Evolutionary conservation across 2,329 filamentous ascomycete species (phyloP).

Genomic region (Hyphodiscus sp.): DNA sequence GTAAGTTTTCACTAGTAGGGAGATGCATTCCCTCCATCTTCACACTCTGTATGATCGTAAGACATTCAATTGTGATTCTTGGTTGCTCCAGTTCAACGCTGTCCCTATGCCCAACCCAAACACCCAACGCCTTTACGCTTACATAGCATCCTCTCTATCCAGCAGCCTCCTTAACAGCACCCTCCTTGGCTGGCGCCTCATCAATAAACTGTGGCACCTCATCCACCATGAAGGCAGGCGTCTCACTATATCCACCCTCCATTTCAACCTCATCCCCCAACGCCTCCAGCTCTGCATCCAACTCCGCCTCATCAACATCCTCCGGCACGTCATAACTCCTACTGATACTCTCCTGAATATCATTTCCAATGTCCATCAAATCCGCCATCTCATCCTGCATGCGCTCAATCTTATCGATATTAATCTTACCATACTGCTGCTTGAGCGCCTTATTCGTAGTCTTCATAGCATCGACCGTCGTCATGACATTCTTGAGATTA

Average conservation of each 20-base stretch:
- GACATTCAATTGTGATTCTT: not conserved
- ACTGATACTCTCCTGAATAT: constrained; percentile 92
- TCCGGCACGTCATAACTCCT: constrained; percentile 92
- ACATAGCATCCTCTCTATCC: constrained; percentile 32
- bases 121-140: not conserved
- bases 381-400: constrained; percentile 99
- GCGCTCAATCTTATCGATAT: constrained; percentile 94
- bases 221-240: constrained; percentile 86
- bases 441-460: constrained; percentile 88
- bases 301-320: constrained; percentile 91
- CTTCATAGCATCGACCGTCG: constrained; percentile 95
- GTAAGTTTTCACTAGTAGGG: too few relatives aligned
- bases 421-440: constrained; percentile 94
- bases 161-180: constrained; percentile 78
- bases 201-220: constrained; percentile 89
- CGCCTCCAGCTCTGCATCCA: constrained; percentile 94
- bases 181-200: constrained; percentile 67
- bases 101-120: not conserved
- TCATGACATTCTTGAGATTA: constrained; percentile 98
- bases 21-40: too few relatives aligned
- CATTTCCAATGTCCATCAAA: constrained; percentile 93
- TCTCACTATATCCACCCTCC: constrained; percentile 52
- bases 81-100: not conserved
- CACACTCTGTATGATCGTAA: too few relatives aligned
- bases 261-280: constrained; percentile 90